phyloP scores from a whole-genome alignment of 148 eudicot species.

The Camellia lanceoleosa region DNA sequence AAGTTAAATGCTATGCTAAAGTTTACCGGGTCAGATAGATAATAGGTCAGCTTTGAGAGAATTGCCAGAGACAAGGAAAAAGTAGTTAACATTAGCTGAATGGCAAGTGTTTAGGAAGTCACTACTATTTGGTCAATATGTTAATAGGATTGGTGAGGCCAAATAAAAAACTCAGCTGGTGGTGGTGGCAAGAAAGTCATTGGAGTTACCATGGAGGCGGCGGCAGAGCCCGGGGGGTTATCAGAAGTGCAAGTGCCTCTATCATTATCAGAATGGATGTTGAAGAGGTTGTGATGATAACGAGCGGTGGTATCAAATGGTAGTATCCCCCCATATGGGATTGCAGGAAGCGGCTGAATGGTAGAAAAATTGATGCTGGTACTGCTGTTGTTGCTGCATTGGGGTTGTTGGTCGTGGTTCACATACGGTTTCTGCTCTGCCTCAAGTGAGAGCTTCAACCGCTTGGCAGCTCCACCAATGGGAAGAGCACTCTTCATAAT shows the following conservation, averaged over 20 bases:
- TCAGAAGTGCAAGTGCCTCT: conserved; percentile 20
- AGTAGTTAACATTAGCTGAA: conserved; percentile 14
- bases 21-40: conserved; percentile 27
- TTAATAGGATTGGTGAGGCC: conserved; percentile 80
- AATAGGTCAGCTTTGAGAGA: conserved; percentile 19
- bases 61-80: conserved; percentile 1
- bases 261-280: conserved; percentile 32
- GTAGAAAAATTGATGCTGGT: conserved; percentile 53
- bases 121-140: conserved; percentile 1
- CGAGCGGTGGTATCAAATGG: conserved; percentile 46
- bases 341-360: conserved; percentile 36
- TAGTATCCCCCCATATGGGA: conserved; percentile 42
- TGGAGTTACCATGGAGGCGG: conserved; percentile 20
- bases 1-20: conserved; percentile 19
- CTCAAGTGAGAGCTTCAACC: conserved; percentile 65
- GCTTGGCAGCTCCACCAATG: conserved; percentile 81
- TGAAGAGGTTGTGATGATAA: conserved; percentile 60
- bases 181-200: conserved; percentile 50
- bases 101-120: background rate
- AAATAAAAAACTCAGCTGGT: conserved; percentile 63
- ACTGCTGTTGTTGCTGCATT: conserved; percentile 26
- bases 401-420: conserved; percentile 28
- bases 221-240: conserved; percentile 23
- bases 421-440: conserved; percentile 49
- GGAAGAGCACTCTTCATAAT: conserved; percentile 84